These are phyloP conservation scores for Neurospora africana DNA, from an alignment of 495 filamentous ascomycete species.

Conservation along the genomic window DNA sequence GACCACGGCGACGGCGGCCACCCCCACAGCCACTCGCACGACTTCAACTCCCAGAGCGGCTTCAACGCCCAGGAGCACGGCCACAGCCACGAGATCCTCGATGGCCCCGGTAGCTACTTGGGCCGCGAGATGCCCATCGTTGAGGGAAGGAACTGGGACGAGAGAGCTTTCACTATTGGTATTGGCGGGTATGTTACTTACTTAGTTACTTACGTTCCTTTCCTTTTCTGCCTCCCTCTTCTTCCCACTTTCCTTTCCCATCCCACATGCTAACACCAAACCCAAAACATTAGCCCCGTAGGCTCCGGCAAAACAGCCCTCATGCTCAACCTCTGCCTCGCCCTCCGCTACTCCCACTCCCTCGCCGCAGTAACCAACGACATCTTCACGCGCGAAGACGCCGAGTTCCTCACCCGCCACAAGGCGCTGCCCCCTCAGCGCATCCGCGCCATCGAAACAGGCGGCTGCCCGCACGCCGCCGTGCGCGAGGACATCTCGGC, in stretches of 20 bases:
- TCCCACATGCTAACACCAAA: neutral
- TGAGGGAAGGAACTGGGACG: slow-evolving; percentile 78
- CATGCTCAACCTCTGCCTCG: slow-evolving; percentile 80
- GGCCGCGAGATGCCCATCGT: slow-evolving; percentile 90
- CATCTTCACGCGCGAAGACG: slow-evolving; percentile 97
- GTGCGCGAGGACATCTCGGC: slow-evolving; percentile 93
- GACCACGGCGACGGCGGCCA: slow-evolving; percentile 15
- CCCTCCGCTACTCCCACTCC: slow-evolving; percentile 64
- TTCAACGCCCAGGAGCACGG: slow-evolving; percentile 68
- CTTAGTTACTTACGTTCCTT: too few relatives aligned
- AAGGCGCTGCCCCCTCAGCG: slow-evolving; percentile 68
- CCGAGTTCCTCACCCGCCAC: slow-evolving; percentile 88
- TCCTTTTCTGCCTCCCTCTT: neutral
- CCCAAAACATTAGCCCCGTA: slow-evolving; percentile 61
- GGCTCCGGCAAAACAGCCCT: slow-evolving; percentile 96
- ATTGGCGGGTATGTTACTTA: slow-evolving; percentile 74
- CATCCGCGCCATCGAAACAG: slow-evolving; percentile 94
- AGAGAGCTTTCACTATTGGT: slow-evolving; percentile 87
- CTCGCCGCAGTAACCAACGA: slow-evolving; percentile 97
- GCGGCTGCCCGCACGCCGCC: slow-evolving; percentile 93
- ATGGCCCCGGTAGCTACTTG: slow-evolving; percentile 82
- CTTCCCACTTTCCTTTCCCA: slow-evolving; percentile 12
- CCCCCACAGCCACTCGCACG: slow-evolving; percentile 48
- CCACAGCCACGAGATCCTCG: slow-evolving; percentile 90
- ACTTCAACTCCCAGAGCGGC: slow-evolving; percentile 48